Evolutionary conservation across 1,139 yeast genomes (phyloP).

Genomic region (Sugiyamaella castrensis): DNA sequence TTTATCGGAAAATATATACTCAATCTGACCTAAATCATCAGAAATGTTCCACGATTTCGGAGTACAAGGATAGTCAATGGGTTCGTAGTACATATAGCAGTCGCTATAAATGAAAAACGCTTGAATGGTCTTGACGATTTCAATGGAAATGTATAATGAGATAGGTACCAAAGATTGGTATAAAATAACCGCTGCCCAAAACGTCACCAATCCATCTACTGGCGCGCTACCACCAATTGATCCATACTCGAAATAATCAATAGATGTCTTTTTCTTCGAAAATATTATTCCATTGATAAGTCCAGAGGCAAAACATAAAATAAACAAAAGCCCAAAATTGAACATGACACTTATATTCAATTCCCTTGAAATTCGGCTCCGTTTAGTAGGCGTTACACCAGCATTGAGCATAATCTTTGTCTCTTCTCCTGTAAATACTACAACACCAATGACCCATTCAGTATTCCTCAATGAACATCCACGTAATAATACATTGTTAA

Average conservation of each 20-base stretch:
- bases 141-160: conserved; percentile 90
- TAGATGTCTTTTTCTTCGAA: conserved; percentile 49
- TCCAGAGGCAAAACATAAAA: conserved; percentile 80
- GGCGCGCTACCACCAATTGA: conserved; percentile 64
- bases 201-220: conserved; percentile 76
- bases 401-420: conserved; percentile 91
- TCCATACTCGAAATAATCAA: conserved; percentile 70
- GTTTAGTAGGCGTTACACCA: conserved; percentile 88
- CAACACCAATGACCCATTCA: conserved; percentile 89
- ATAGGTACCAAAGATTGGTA: conserved; percentile 93
- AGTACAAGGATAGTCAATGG: conserved; percentile 87
- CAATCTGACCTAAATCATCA: conserved; percentile 95
- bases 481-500: conserved; percentile 77
- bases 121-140: conserved; percentile 89
- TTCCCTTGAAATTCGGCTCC: conserved; percentile 77
- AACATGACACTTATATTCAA: conserved; percentile 76
- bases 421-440: conserved; percentile 84
- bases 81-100: conserved; percentile 77
- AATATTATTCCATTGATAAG: conserved; percentile 70
- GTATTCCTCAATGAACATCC: conserved; percentile 89
- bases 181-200: conserved; percentile 84
- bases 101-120: conserved; percentile 93
- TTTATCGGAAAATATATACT: conserved; percentile 91
- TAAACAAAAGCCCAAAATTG: conserved; percentile 71
- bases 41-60: conserved; percentile 97